These are phyloP conservation scores for Hypoxylon rickii DNA, from an alignment of 495 filamentous ascomycete genomes.

Conservation along the genomic window DNA sequence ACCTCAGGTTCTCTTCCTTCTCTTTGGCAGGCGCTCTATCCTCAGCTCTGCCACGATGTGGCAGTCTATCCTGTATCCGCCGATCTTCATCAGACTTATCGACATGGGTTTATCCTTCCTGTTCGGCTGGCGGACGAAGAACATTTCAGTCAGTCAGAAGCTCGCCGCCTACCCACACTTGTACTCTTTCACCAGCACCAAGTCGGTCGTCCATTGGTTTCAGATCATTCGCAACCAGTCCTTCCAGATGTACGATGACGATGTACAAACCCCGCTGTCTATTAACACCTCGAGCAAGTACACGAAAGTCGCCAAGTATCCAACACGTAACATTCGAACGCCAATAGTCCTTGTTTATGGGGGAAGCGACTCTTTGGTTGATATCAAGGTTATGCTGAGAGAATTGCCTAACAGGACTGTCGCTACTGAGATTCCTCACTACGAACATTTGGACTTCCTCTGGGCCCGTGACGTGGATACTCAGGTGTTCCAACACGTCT, in stretches of 20 bases:
- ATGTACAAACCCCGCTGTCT: slow-evolving; percentile 63
- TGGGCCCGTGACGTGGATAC: slow-evolving; percentile 85
- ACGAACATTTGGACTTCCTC: slow-evolving; percentile 97
- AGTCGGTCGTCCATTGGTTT: slow-evolving; percentile 97
- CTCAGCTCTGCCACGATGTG: slow-evolving; percentile 94
- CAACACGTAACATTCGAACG: slow-evolving; percentile 94
- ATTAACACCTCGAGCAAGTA: slow-evolving; percentile 54
- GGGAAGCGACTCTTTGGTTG: slow-evolving; percentile 91
- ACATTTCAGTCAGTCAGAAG: slow-evolving; percentile 87
- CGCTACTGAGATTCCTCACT: slow-evolving; percentile 82
- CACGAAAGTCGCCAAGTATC: slow-evolving; percentile 90
- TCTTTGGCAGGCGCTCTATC: slow-evolving; percentile 94
- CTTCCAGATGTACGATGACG: slow-evolving; percentile 99
- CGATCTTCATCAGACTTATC: slow-evolving; percentile 88
- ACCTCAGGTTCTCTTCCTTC: slow-evolving; percentile 87
- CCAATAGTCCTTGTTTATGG: slow-evolving; percentile 93
- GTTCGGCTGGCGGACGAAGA: slow-evolving; percentile 87
- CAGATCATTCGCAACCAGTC: slow-evolving; percentile 94
- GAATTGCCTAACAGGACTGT: slow-evolving; percentile 83
- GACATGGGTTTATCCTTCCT: slow-evolving; percentile 80
- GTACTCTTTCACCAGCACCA: slow-evolving; percentile 94
- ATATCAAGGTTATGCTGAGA: slow-evolving; percentile 88
- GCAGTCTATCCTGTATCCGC: slow-evolving; percentile 93
- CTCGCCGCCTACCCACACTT: slow-evolving; percentile 95
- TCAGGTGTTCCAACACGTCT: slow-evolving; percentile 88